Evolutionary conservation across 2,329 filamentous ascomycete genomes (phyloP), one percentile per base, ranked within the genome.

Genomic region (Fusarium veterinarium): DNA sequence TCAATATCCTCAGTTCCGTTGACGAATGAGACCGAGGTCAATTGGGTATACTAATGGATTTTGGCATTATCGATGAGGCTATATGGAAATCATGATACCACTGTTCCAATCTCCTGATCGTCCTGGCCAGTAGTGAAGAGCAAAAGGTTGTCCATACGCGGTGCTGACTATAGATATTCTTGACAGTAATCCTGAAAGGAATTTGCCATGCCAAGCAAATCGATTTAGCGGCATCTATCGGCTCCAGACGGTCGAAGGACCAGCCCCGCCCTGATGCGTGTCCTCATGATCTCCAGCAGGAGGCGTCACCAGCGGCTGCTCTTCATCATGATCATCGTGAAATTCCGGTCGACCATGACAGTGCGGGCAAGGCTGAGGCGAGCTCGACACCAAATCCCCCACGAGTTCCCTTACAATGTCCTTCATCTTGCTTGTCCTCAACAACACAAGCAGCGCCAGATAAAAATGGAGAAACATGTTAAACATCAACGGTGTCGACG

Each of bases 401-500:
- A 52, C 7, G 0, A 61, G 31, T 13, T 19, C 19, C 13, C 23
- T 40, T 2, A 64, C 14, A 6, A 45, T 51, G 40, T 45, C n/a
- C 20, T 64, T 45, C 38, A 61, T 35, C 4, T 31, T 30, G 6
- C 20, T 12, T 0, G 61, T 51, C 45, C 45, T 25, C 20, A 64
- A 20, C 9, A 64, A 1, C 20, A 64, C 62, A 55, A 64, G 33
- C 12, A 63, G 19, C 16, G 8, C 40, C 3, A 64, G 8, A 6
- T 63, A 63, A 46, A 55, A 23, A 28, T 64, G 62, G 0, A 64
- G 46, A n/a, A 63, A 64, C 62, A 64, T 63, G 1, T 64, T 64
- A 2, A 63, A 41, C 7, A 64, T 64, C 20, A 64, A 1, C 0
- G 62, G 17, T 0, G 62, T 64, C 5, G 62, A 64, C 0, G 62